Conservation (phyloP, 169 alveolate species). For the Babesia bigemina region DNA sequence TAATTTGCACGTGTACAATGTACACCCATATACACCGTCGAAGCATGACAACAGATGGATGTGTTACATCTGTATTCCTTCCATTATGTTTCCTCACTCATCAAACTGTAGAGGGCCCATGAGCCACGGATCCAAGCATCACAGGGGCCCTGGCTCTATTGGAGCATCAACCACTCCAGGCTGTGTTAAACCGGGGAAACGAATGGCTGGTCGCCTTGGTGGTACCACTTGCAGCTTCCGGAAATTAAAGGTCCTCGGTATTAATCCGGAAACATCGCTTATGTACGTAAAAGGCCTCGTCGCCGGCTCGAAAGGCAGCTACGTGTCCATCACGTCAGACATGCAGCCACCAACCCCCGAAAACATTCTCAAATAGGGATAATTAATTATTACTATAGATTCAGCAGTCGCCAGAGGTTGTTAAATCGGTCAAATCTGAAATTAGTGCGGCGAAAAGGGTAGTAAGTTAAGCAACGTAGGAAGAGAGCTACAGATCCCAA, state of each 20-base stretch:
- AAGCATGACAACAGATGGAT: too few species aligned
- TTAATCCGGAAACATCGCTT: conserved; percentile 88
- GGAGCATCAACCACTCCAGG: conserved; percentile 94
- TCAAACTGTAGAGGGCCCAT: conserved; percentile 81
- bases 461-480: too few species aligned
- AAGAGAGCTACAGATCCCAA: too few species aligned
- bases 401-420: neutral
- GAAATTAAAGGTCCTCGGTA: conserved; percentile 83
- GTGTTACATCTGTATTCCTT: too few species aligned
- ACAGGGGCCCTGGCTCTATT: conserved; percentile 91
- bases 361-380: conserved; percentile 9
- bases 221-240: conserved; percentile 80
- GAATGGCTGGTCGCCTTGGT: conserved; percentile 94
- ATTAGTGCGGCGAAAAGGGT: too few species aligned
- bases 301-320: conserved; percentile 90
- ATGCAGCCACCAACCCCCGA: conserved; percentile 63
- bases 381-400: neutral
- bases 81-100: neutral
- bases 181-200: conserved; percentile 90
- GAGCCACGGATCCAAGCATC: conserved; percentile 92
- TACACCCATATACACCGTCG: too few species aligned
- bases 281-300: conserved; percentile 89
- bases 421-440: too few species aligned
- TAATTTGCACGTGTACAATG: too few species aligned
- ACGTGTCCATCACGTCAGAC: conserved; percentile 85